These are phyloP conservation scores for Boletus pseudopeckii DNA, from an alignment of 768 basidiomycete species.

Conservation along the genomic window DNA sequence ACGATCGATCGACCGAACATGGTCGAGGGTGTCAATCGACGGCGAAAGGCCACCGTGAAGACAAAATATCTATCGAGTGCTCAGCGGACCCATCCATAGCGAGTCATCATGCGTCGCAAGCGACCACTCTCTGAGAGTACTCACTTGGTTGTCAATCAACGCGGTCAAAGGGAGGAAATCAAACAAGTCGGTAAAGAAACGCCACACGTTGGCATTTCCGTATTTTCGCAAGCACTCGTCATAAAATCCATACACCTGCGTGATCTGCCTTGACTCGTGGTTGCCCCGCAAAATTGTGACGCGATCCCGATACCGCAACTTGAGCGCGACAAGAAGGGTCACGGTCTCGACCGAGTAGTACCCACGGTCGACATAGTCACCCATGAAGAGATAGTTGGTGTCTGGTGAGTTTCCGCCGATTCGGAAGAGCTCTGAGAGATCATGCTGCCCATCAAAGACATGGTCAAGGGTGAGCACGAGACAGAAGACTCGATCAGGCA, in stretches of 20 bases:
- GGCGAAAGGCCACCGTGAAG: slow-evolving; percentile 96
- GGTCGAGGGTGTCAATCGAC: slow-evolving; percentile 99
- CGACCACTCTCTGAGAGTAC: slow-evolving; percentile 34
- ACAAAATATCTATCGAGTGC: slow-evolving; percentile 82
- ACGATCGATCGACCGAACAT: slow-evolving; percentile 97
- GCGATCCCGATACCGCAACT: slow-evolving; percentile 96
- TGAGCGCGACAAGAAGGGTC: slow-evolving; percentile 93
- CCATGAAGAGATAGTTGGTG: slow-evolving; percentile 99
- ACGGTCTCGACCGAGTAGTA: slow-evolving; percentile 99
- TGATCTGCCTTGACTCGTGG: slow-evolving; percentile 99
- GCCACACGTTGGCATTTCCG: slow-evolving; percentile 99
- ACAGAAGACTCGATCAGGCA: slow-evolving; percentile 21
- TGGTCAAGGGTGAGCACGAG: slow-evolving; percentile 10
- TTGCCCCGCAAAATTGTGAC: slow-evolving; percentile 98
- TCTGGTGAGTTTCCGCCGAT: slow-evolving; percentile 99
- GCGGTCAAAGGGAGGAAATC: slow-evolving; percentile 97
- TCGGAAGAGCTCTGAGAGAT: slow-evolving; percentile 97
- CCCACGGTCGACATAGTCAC: slow-evolving; percentile 98
- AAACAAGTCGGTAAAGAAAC: slow-evolving; percentile 97
- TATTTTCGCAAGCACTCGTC: slow-evolving; percentile 99
- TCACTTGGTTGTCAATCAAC: slow-evolving; percentile 97
- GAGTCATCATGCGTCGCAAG: slow-evolving; percentile 1
- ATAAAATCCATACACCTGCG: slow-evolving; percentile 99
- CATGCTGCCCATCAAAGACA: slow-evolving; percentile 62
- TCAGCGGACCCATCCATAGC: slow-evolving; percentile 5